Evolutionary conservation across 306 rosid species (phyloP).

Genomic region (Arachis hypogaea): DNA sequence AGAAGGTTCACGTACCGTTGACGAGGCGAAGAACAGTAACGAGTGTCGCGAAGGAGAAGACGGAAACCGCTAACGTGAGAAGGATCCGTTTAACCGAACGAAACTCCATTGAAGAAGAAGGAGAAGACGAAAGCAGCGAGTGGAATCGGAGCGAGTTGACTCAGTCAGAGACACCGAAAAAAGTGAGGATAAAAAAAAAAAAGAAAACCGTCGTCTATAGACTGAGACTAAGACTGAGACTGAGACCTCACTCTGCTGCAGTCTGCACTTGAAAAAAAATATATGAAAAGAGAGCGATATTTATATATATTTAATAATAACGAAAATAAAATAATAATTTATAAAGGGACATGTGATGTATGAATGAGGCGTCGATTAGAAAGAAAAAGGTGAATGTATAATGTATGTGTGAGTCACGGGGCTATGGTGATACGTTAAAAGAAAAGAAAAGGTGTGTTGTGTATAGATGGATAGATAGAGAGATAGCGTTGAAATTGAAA

Average conservation of each 20-base stretch:
- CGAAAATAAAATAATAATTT: no score
- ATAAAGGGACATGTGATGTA: no score
- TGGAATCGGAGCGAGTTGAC: not conserved
- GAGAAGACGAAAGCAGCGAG: not conserved
- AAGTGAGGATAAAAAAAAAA: not conserved
- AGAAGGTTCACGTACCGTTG: constrained; percentile 24
- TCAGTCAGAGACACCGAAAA: not conserved
- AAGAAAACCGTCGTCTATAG: not conserved
- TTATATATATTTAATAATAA: not conserved
- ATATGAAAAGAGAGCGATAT: constrained; percentile 1
- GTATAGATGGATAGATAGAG: not conserved
- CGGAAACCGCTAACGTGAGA: constrained; percentile 1
- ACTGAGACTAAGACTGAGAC: no score
- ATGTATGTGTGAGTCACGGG: constrained; percentile 35
- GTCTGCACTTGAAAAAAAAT: constrained; percentile 7
- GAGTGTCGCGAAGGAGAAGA: constrained; percentile 34
- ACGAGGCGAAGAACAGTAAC: constrained; percentile 20
- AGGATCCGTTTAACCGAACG: constrained; percentile 30
- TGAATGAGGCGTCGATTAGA: constrained; percentile 33
- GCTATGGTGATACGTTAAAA: constrained; percentile 17
- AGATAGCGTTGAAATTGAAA: not conserved
- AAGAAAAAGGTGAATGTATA: not conserved
- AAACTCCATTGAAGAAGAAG: constrained; percentile 38
- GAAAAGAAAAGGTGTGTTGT: not conserved
- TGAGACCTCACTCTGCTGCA: no score